Evolutionary conservation across 352 stramenopile genomes (phyloP).

Genomic region (Pythium folliculosum): DNA sequence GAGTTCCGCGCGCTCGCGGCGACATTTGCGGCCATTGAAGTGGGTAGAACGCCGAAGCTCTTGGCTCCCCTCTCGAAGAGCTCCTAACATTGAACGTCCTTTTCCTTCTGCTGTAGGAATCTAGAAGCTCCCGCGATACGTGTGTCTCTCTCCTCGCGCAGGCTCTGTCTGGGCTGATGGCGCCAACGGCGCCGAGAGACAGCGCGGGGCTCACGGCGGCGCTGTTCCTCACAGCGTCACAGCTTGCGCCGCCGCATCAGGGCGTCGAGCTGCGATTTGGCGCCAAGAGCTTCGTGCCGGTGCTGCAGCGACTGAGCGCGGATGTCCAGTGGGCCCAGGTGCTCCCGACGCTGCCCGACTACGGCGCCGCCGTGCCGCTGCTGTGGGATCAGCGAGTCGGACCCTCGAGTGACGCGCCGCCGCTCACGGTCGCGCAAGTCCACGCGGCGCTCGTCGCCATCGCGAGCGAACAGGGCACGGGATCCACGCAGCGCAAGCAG

Average conservation of each 20-base stretch:
- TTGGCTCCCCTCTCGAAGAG: neutral
- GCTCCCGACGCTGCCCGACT: slow-evolving; percentile 33
- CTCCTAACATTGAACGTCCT: neutral
- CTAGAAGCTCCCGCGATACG: slow-evolving; percentile 54
- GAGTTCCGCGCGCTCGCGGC: slow-evolving; percentile 44
- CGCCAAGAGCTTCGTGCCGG: slow-evolving; percentile 56
- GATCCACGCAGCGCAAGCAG: slow-evolving; percentile 62
- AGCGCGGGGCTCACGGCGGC: slow-evolving; percentile 42
- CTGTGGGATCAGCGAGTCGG: slow-evolving; percentile 13
- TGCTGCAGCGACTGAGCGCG: slow-evolving; percentile 50
- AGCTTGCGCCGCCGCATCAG: slow-evolving; percentile 70
- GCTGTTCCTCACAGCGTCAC: slow-evolving; percentile 67
- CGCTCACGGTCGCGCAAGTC: slow-evolving; percentile 48
- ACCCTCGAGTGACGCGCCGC: neutral
- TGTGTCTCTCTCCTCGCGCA: slow-evolving; percentile 51
- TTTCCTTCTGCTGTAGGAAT: slow-evolving; percentile 31
- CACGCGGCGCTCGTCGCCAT: slow-evolving; percentile 60
- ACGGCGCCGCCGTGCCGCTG: slow-evolving; percentile 21
- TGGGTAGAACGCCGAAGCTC: slow-evolving; percentile 15
- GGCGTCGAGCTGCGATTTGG: slow-evolving; percentile 77
- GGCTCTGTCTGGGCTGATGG: slow-evolving; percentile 41
- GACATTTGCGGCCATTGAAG: slow-evolving; percentile 61
- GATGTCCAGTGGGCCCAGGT: slow-evolving; percentile 33
- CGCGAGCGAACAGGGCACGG: slow-evolving; percentile 54
- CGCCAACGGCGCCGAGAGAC: slow-evolving; percentile 24